These are phyloP conservation scores for Gossypium lobatum DNA, from an alignment of 441 rosid genomes.

Conservation along the genomic window DNA sequence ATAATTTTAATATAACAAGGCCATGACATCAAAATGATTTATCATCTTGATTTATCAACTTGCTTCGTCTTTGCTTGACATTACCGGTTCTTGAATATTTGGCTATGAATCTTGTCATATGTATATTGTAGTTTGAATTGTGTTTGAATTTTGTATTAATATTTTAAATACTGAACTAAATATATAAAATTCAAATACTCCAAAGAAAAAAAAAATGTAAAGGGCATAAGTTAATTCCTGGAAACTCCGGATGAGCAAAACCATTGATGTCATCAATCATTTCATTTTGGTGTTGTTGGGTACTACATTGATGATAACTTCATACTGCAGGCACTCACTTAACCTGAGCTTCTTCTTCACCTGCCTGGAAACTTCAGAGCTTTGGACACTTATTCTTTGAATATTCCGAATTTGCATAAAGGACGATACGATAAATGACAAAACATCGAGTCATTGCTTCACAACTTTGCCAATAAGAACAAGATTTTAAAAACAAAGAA, in stretches of 20 bases:
- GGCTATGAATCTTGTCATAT: too few species aligned
- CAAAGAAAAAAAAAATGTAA: too few species aligned
- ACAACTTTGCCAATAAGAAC: background rate
- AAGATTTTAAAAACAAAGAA: background rate
- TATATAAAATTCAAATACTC: too few species aligned
- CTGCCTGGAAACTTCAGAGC: background rate
- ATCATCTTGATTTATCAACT: too few species aligned
- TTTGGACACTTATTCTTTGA: background rate
- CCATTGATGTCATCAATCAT: background rate
- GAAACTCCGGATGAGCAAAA: background rate
- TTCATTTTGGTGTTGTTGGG: background rate
- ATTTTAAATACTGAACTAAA: too few species aligned
- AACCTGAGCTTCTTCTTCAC: background rate
- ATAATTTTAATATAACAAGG: too few species aligned
- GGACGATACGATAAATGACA: background rate
- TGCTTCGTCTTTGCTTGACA: too few species aligned
- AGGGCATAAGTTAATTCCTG: background rate
- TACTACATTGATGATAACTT: too few species aligned
- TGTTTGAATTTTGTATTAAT: too few species aligned
- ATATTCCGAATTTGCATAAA: background rate
- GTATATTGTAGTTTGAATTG: too few species aligned
- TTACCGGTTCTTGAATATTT: too few species aligned
- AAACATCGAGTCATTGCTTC: background rate
- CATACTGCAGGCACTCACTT: background rate
- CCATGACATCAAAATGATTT: too few species aligned